Base-by-base conservation (phyloP, 108 stramenopile genomes). In the Pseudonitzschia multistriata region DNA sequence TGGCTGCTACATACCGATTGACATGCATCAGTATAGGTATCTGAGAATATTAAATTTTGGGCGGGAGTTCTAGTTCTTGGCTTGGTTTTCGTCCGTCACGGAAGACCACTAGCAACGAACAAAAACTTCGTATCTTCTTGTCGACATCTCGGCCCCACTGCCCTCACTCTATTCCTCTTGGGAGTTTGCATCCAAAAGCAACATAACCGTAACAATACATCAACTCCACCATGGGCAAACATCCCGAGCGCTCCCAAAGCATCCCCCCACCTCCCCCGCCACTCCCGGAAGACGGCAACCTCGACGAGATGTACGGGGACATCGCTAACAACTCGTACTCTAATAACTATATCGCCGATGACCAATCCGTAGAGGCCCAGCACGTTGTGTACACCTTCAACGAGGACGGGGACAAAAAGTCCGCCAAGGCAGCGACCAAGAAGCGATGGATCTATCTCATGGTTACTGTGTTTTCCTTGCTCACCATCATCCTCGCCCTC, bases 381-480 rank as follows among this genome's bases (percentile, higher is more conserved):
- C 63, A 64, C 34, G 63, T 64, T 11, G 63, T 64, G 8, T 64
- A 64, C 29, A 24, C 63, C 37, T 64, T 64, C 17, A 6, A 22
- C 28, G 63, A 64, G n/a, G 63, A 64, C 15, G 57, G 57, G 3
- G 29, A n/a, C 13, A 27, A 55, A 13, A 59, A 59, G 10, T 34
- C 24, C 31, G 13, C 14, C 28, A 61, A 61, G 22, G 37, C 42
- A 45, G 42, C 42, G 8, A 13, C 15, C 13, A 45, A 17, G 61
- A 40, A 47, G 24, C 22, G 40, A 45, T 45, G 42, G 40, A 28
- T 47, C 34, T 45, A 21, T 15, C 17, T 64, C 13, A 30, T 40
- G 28, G 24, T 40, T 1, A 45, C 39, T 21, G 28, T 64, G 5
- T 5, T 45, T 25, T 17, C 40, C 11, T 15, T 64, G 24, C 14